Conservation (phyloP, 306 rosid genomes). For the Begonia fuchsioides region DNA sequence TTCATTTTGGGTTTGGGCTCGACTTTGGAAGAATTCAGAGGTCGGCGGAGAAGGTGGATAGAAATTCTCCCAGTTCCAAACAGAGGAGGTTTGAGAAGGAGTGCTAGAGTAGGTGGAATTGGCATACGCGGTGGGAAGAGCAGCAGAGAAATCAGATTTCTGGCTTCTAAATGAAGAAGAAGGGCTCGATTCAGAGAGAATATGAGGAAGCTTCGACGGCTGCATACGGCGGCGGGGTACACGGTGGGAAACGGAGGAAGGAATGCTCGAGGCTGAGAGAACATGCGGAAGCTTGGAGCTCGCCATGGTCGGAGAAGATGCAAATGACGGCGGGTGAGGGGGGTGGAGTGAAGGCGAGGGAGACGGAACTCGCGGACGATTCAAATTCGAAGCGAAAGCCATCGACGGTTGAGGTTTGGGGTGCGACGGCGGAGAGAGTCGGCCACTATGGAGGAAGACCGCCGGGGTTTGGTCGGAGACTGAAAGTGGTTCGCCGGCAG, state of each 20-base stretch:
- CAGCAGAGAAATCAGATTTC: constrained; percentile 25
- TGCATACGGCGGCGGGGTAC: constrained; percentile 34
- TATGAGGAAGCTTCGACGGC: constrained; percentile 71
- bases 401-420: constrained; percentile 9
- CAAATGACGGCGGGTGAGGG: constrained; percentile 18
- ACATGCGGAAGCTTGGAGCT: constrained; percentile 53
- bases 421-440: constrained; percentile 5
- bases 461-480: constrained; percentile 74
- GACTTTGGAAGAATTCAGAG: constrained; percentile 57
- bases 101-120: constrained; percentile 69
- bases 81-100: constrained; percentile 83
- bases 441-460: constrained; percentile 47
- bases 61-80: constrained; percentile 97
- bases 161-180: constrained; percentile 48
- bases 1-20: constrained; percentile 6
- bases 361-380: constrained; percentile 27
- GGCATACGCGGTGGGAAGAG: constrained; percentile 53
- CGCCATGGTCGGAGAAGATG: constrained; percentile 39
- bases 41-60: constrained; percentile 90
- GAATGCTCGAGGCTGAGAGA: constrained; percentile 23
- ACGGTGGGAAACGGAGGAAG: constrained; percentile 13
- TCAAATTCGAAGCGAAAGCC: constrained; percentile 1
- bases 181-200: constrained; percentile 71
- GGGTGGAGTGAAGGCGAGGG: constrained; percentile 31
- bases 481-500: constrained; percentile 58